Conservation (phyloP, 2,329 filamentous ascomycete species). For the Albophoma yamanashiensis region DNA sequence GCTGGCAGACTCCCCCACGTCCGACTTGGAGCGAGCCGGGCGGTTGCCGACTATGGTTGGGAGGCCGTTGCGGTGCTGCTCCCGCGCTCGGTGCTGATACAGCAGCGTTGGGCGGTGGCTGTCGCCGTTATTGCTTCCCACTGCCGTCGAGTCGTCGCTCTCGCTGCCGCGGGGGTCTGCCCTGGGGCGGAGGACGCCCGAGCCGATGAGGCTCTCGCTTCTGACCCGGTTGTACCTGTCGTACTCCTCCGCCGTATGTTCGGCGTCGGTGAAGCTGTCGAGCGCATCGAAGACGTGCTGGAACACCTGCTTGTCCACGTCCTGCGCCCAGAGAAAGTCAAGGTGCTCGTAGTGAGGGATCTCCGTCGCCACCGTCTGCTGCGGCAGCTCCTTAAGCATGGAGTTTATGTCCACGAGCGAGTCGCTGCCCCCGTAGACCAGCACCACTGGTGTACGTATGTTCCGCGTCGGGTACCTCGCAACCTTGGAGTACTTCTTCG, state of each 20-base stretch:
- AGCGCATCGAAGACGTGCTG: conserved; percentile 85
- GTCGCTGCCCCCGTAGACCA: conserved; percentile 89
- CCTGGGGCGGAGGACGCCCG: conserved; percentile 13
- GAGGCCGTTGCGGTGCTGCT: conserved; percentile 4
- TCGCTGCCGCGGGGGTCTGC: conserved; percentile 19
- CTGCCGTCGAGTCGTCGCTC: conserved; percentile 23
- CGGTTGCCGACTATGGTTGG: neutral
- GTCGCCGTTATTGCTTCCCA: conserved; percentile 2
- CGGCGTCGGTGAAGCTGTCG: conserved; percentile 53
- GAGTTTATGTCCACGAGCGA: conserved; percentile 87
- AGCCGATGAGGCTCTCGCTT: conserved; percentile 37
- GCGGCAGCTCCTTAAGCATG: conserved; percentile 82
- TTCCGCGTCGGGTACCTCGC: conserved; percentile 94
- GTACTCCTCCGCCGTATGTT: conserved; percentile 50
- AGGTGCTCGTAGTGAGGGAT: conserved; percentile 93
- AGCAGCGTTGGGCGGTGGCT: conserved; percentile 1
- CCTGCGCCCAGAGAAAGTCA: conserved; percentile 88
- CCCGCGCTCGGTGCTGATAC: conserved; percentile 18
- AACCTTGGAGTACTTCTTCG: conserved; percentile 85
- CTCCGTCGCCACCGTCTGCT: conserved; percentile 73
- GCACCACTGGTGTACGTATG: conserved; percentile 88
- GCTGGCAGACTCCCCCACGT: neutral
- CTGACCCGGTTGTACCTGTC: conserved; percentile 43
- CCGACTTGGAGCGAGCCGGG: neutral
- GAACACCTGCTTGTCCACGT: conserved; percentile 77